phyloP scores from a whole-genome alignment of 768 basidiomycete species.

The Lepiota subincarnata region DNA sequence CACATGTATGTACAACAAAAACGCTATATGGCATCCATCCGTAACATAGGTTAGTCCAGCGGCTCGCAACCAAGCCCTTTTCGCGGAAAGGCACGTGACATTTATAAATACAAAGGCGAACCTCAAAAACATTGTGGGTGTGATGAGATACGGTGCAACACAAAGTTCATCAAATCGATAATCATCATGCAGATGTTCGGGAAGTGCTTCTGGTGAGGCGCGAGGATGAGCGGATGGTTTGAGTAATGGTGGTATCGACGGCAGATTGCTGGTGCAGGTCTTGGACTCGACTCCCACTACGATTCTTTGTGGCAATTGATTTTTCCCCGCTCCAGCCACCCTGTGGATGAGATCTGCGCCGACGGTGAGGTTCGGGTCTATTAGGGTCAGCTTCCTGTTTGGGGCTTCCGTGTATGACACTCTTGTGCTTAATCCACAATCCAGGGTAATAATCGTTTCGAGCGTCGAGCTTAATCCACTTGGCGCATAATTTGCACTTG shows the following conservation, averaged over 20 bases:
- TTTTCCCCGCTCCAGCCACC: not conserved
- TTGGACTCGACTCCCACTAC: not conserved
- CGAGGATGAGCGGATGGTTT: not conserved
- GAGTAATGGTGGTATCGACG: not conserved
- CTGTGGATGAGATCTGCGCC: not conserved
- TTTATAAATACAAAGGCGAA: not conserved
- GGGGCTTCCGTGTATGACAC: conserved; percentile 1
- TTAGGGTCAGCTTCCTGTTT: not conserved
- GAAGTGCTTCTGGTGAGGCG: conserved; percentile 6
- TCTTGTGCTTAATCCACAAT: conserved; percentile 11
- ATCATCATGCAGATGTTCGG: not conserved
- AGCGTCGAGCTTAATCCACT: conserved; percentile 6
- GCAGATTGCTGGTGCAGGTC: not conserved
- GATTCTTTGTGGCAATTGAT: not conserved
- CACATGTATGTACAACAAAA: no score
- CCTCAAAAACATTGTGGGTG: not conserved
- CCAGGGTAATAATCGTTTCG: conserved; percentile 12
- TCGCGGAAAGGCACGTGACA: no score
- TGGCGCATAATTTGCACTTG: conserved; percentile 3
- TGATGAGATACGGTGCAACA: not conserved
- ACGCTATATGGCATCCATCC: no score
- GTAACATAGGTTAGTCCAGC: no score
- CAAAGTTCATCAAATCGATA: not conserved
- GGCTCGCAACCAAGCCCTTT: no score
- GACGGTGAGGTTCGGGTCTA: not conserved